These are phyloP conservation scores for Aspergillus pseudoterreus DNA, from an alignment of 2,329 filamentous ascomycete genomes.

Conservation along the genomic window DNA sequence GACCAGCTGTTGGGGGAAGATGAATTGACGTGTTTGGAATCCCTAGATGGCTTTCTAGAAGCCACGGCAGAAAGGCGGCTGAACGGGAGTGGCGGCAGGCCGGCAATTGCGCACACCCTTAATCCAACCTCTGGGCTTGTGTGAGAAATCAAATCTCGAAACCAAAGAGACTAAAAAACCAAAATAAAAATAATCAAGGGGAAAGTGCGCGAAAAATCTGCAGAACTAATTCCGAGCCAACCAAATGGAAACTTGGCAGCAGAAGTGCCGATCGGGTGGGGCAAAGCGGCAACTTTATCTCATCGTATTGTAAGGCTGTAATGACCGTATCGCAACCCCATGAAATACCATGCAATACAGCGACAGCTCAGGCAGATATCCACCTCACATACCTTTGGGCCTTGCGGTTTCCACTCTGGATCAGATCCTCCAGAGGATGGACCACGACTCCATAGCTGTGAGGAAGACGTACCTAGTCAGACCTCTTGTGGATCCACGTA, in stretches of 20 bases:
- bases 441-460: too few relatives aligned
- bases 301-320: neutral
- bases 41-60: too few relatives aligned
- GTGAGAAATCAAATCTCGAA: neutral
- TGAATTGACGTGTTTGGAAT: too few relatives aligned
- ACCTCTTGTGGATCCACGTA: neutral
- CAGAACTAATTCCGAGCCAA: neutral
- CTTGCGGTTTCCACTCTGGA: neutral
- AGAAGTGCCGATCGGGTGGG: neutral
- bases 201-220: neutral
- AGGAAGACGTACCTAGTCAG: neutral
- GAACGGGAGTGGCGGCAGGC: too few relatives aligned
- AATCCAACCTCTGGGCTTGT: too few relatives aligned
- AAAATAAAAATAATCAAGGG: neutral
- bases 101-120: too few relatives aligned
- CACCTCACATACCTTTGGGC: neutral
- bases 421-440: neutral
- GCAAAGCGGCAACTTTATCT: neutral
- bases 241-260: neutral
- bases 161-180: neutral
- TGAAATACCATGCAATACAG: neutral
- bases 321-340: neutral
- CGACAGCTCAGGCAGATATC: neutral
- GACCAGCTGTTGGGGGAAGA: too few relatives aligned
- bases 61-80: too few relatives aligned